These are phyloP conservation scores for Mediolabrus comicus DNA, from an alignment of 108 stramenopile species.

Conservation along the genomic window DNA sequence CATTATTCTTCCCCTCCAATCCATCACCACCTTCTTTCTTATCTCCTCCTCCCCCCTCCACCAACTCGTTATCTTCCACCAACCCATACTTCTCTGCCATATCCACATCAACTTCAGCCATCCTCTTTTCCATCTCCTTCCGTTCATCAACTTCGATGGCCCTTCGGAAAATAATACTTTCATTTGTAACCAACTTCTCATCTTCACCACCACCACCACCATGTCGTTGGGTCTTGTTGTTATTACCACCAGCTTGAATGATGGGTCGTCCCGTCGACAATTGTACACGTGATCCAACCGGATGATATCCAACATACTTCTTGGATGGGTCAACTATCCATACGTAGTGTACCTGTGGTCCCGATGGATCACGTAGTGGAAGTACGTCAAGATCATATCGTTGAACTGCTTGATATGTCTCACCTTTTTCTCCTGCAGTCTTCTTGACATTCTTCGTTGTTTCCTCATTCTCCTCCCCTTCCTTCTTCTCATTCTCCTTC, in stretches of 20 bases:
- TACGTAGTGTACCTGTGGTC: conserved; percentile 70
- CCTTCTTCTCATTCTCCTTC: neutral
- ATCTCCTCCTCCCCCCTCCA: neutral
- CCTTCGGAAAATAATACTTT: conserved; percentile 47
- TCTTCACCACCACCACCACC: conserved; percentile 1
- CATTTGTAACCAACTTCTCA: conserved; percentile 10
- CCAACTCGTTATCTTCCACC: conserved; percentile 14
- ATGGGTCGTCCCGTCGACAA: conserved; percentile 75
- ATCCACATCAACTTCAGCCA: conserved; percentile 77
- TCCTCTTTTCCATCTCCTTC: conserved; percentile 50
- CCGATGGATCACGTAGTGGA: conserved; percentile 75
- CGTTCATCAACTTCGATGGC: conserved; percentile 53
- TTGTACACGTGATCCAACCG: conserved; percentile 74
- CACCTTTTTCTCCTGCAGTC: conserved; percentile 4
- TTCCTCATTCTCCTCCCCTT: neutral
- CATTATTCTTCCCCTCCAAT: neutral
- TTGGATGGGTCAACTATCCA: conserved; percentile 54
- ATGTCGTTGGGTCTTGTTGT: neutral
- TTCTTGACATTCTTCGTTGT: conserved; percentile 8
- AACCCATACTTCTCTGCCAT: conserved; percentile 62
- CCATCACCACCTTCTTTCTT: neutral
- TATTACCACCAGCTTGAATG: conserved; percentile 16
- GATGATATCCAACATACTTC: conserved; percentile 54
- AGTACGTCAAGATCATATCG: conserved; percentile 81
- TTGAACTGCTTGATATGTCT: conserved; percentile 55